These are phyloP conservation scores for Colletotrichum noveboracense DNA, from an alignment of 2,329 filamentous ascomycete species.

Conservation along the genomic window DNA sequence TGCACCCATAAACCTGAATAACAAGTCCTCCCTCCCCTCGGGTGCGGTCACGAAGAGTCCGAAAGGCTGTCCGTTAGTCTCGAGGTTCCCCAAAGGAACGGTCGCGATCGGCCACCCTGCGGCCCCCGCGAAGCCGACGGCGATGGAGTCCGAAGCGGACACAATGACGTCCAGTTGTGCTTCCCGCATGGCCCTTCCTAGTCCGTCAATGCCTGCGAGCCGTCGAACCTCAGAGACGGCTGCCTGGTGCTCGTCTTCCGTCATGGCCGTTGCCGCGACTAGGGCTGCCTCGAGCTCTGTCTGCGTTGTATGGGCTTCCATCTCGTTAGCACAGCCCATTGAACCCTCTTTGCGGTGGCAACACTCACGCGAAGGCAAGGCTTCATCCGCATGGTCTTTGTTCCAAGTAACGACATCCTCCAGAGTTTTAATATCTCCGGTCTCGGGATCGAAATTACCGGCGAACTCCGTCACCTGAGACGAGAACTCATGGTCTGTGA, in stretches of 20 bases:
- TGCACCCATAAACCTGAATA: neutral
- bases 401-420: conserved; percentile 28
- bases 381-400: conserved; percentile 20
- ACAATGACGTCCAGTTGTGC: conserved; percentile 23
- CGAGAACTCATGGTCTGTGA: neutral
- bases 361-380: conserved; percentile 25
- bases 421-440: conserved; percentile 9
- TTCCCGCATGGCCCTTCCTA: neutral
- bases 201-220: neutral
- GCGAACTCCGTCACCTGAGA: neutral
- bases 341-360: neutral
- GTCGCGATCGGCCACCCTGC: conserved; percentile 31
- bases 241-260: neutral
- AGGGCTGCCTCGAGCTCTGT: neutral
- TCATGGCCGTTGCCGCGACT: neutral
- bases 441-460: neutral
- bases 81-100: conserved; percentile 27
- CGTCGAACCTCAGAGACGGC: neutral
- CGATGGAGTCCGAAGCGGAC: conserved; percentile 23
- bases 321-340: neutral
- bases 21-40: neutral
- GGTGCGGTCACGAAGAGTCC: conserved; percentile 29
- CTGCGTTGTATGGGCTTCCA: neutral
- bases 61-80: conserved; percentile 29
- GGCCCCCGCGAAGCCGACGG: conserved; percentile 22